Evolutionary conservation across 1,139 yeast genomes (phyloP).

Genomic region (Taiozyma sp.): DNA sequence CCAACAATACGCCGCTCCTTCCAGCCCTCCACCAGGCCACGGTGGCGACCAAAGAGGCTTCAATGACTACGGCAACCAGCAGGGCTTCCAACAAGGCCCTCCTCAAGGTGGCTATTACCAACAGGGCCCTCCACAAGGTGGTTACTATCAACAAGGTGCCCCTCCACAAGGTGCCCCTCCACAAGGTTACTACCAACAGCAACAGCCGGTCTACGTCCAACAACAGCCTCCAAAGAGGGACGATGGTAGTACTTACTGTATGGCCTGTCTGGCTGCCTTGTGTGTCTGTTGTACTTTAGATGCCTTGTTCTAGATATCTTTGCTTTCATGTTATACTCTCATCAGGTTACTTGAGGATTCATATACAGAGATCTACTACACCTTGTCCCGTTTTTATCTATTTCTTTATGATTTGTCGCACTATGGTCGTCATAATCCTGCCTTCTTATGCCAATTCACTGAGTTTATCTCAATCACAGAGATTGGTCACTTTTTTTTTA

Average conservation of each 20-base stretch:
- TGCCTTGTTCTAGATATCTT: constrained; percentile 42
- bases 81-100: constrained; percentile 18
- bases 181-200: constrained; percentile 31
- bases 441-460: too few relatives aligned
- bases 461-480: too few relatives aligned
- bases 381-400: too few relatives aligned
- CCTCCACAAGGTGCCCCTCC: constrained; percentile 29
- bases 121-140: constrained; percentile 10
- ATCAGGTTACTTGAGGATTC: not conserved
- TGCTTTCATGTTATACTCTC: not conserved
- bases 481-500: not conserved
- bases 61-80: constrained; percentile 20
- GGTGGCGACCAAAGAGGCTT: constrained; percentile 10
- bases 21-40: constrained; percentile 19
- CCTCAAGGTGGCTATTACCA: constrained; percentile 24
- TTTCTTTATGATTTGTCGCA: too few relatives aligned
- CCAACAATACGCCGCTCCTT: constrained; percentile 17
- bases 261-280: constrained; percentile 67
- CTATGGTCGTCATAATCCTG: too few relatives aligned
- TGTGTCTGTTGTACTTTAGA: constrained; percentile 74
- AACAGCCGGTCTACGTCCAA: constrained; percentile 37
- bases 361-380: too few relatives aligned
- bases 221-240: constrained; percentile 45
- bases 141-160: constrained; percentile 18
- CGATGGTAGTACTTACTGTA: constrained; percentile 44